Evolutionary conservation across 2,329 filamentous ascomycete genomes (phyloP).

Genomic region (Penicillium sp.): DNA sequence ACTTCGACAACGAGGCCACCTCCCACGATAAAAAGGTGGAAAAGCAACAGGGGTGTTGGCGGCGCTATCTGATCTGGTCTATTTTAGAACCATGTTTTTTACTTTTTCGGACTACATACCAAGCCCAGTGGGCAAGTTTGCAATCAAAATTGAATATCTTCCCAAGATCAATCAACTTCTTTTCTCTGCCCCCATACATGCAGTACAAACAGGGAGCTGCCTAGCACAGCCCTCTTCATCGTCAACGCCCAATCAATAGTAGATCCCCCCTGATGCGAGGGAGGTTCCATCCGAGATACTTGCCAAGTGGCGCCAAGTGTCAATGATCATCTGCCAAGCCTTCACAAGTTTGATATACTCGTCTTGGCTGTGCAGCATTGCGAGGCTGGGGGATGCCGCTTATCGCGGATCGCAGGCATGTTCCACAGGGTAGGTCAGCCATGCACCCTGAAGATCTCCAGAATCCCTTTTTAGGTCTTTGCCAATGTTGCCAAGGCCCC

Average conservation of each 20-base stretch:
- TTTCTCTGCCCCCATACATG: not conserved
- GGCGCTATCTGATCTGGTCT: constrained; percentile 21
- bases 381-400: constrained; percentile 18
- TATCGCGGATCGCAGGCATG: constrained; percentile 13
- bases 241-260: constrained; percentile 17
- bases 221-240: constrained; percentile 12
- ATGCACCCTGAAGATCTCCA: constrained; percentile 8
- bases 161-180: not conserved
- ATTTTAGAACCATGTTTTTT: constrained; percentile 5
- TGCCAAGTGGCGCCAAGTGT: constrained; percentile 28
- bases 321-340: constrained; percentile 29
- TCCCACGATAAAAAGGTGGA: constrained; percentile 6
- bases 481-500: constrained; percentile 15
- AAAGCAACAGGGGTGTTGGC: constrained; percentile 19
- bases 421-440: constrained; percentile 18
- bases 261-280: constrained; percentile 21
- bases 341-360: constrained; percentile 26
- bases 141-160: constrained; percentile 9
- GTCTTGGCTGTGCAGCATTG: constrained; percentile 20
- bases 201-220: not conserved
- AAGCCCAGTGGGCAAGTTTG: constrained; percentile 9
- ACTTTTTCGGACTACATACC: constrained; percentile 6
- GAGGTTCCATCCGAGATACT: constrained; percentile 17
- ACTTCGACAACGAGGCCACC: constrained; percentile 4
- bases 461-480: constrained; percentile 10